phyloP scores from a whole-genome alignment of 306 rosid genomes.

The Alnus rubra region DNA sequence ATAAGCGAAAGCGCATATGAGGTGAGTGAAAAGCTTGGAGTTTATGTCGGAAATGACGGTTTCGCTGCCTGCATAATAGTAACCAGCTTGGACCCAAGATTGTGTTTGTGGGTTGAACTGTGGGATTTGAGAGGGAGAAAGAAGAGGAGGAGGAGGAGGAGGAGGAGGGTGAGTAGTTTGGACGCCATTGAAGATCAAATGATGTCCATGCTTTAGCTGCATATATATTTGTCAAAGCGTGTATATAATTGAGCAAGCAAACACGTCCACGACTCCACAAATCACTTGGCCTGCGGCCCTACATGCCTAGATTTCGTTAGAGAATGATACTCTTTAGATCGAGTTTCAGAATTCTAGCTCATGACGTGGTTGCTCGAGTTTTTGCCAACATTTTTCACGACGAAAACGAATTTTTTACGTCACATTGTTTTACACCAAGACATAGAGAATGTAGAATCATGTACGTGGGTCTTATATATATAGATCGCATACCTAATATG shows the following conservation, averaged over 20 bases:
- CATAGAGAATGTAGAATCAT: no score
- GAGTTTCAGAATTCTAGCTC: neutral
- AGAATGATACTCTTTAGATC: no score
- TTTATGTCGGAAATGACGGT: conserved; percentile 10
- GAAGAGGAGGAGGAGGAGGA: conserved; percentile 2
- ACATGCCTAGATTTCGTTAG: no score
- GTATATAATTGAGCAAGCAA: neutral
- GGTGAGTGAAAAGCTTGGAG: conserved; percentile 36
- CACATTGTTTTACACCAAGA: no score
- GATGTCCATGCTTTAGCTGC: neutral
- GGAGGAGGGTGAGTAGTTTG: neutral
- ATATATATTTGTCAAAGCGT: neutral
- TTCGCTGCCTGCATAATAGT: conserved; percentile 1
- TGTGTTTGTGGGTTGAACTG: conserved; percentile 9
- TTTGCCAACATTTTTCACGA: neutral
- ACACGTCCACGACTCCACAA: neutral
- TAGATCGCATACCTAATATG: no score
- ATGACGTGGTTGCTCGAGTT: neutral
- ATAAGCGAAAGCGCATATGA: conserved; percentile 23
- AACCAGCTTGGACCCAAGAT: conserved; percentile 29
- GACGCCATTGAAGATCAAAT: conserved; percentile 33
- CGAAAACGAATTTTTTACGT: no score
- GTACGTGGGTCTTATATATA: no score
- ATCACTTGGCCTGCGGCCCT: no score
- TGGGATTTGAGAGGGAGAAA: neutral